Percentiles rank a stretch among this genome's conserved stretches.
phyloP scores from a whole-genome alignment of 225 moss, liverwort and hornwort genomes.

The Bryoerythrophyllum caledonicum region DNA sequence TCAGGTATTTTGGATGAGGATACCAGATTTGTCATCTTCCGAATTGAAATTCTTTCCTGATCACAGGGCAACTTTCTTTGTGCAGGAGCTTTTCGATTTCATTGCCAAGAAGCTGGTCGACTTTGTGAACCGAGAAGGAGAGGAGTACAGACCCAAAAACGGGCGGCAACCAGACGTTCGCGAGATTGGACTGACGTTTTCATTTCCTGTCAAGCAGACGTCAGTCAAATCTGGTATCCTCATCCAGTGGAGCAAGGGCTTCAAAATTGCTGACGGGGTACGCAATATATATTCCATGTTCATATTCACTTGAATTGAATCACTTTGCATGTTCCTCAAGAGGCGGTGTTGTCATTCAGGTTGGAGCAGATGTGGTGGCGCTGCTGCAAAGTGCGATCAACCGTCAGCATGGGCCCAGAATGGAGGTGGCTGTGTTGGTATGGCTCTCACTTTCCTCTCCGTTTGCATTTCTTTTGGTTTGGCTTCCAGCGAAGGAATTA shows the following conservation, averaged over 20 bases:
- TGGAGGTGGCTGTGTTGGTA: constrained; percentile 48
- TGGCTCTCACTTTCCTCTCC: constrained; percentile 20
- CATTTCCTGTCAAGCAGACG: constrained; percentile 84
- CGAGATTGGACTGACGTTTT: constrained; percentile 83
- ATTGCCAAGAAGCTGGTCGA: constrained; percentile 64
- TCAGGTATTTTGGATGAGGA: too few relatives aligned
- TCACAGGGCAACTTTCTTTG: neutral
- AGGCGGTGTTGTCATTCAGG: constrained; percentile 20
- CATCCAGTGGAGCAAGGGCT: constrained; percentile 87
- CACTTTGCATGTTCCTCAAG: neutral
- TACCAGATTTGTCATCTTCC: too few relatives aligned
- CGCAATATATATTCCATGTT: constrained; percentile 11
- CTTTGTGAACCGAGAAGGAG: constrained; percentile 76
- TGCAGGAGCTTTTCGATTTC: constrained; percentile 83
- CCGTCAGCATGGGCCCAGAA: constrained; percentile 33
- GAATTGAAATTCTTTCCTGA: neutral
- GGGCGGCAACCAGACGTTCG: constrained; percentile 29
- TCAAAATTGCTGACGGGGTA: constrained; percentile 81
- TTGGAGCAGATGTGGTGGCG: constrained; percentile 39
- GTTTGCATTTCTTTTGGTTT: neutral
- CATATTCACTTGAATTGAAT: neutral
- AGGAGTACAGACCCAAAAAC: constrained; percentile 44
- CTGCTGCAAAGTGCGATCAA: constrained; percentile 40
- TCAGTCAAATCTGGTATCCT: constrained; percentile 72
- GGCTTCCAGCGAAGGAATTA: neutral